Evolutionary conservation across 169 alveolate species (phyloP).

Genomic region (Theileria orientalis): DNA sequence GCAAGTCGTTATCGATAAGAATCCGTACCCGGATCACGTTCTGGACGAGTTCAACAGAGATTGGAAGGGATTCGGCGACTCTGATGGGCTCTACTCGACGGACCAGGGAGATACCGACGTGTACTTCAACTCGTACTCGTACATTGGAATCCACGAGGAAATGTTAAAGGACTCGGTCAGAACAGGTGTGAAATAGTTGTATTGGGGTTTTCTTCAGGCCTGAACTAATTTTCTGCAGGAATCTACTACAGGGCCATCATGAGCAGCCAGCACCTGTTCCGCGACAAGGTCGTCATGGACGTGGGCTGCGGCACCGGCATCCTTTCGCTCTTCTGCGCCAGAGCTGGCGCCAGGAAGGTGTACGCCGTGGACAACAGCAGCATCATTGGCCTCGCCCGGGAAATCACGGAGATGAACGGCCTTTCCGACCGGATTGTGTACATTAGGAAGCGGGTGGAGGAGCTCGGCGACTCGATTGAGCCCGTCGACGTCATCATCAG

Average conservation of each 20-base stretch:
- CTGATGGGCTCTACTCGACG: conserved; percentile 20
- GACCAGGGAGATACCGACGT: conserved; percentile 72
- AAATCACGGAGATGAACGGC: conserved; percentile 88
- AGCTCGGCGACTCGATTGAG: conserved; percentile 88
- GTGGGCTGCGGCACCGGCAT: conserved; percentile 99
- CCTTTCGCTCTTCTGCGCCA: conserved; percentile 94
- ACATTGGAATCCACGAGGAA: conserved; percentile 95
- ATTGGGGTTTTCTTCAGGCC: neutral
- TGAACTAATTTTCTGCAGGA: conserved; percentile 9
- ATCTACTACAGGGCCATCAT: conserved; percentile 87
- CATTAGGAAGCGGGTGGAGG: conserved; percentile 95
- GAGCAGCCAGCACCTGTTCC: conserved; percentile 88
- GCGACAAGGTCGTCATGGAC: conserved; percentile 95
- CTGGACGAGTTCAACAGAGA: conserved; percentile 3
- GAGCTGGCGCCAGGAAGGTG: conserved; percentile 96
- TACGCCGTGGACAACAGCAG: conserved; percentile 97
- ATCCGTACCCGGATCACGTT: conserved; percentile 4
- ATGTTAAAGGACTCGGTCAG: conserved; percentile 95
- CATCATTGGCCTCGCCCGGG: conserved; percentile 89
- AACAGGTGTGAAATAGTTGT: conserved; percentile 78
- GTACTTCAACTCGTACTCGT: conserved; percentile 96
- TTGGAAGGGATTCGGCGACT: conserved; percentile 16
- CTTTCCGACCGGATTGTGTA: conserved; percentile 88
- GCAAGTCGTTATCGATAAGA: conserved; percentile 3
- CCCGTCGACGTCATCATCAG: conserved; percentile 96